These are phyloP conservation scores for Microdochium trichocladiopsis DNA, from an alignment of 2,329 filamentous ascomycete species.

Conservation along the genomic window DNA sequence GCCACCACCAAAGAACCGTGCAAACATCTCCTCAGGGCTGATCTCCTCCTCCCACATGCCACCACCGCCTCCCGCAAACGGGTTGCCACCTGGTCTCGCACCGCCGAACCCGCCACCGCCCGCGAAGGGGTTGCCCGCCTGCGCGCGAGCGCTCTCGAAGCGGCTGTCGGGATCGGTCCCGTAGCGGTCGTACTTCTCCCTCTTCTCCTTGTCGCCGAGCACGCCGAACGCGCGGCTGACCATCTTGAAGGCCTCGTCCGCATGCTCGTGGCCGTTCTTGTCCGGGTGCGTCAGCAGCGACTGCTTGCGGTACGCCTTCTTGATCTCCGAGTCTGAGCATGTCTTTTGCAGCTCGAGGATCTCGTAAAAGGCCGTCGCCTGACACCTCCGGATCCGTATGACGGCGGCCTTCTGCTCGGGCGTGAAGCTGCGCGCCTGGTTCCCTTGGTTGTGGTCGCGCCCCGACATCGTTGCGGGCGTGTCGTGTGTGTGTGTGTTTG, in stretches of 20 bases:
- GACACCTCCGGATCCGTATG: constrained; percentile 77
- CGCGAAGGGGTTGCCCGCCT: constrained; percentile 50
- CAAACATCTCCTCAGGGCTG: constrained; percentile 93
- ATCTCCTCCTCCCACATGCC: constrained; percentile 85
- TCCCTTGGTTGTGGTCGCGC: constrained; percentile 67
- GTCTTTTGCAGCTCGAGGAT: constrained; percentile 71
- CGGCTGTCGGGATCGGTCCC: constrained; percentile 89
- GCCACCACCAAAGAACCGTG: constrained; percentile 86
- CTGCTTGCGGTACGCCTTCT: constrained; percentile 95
- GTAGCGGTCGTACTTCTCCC: constrained; percentile 77
- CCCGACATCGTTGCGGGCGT: constrained; percentile 45
- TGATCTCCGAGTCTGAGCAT: constrained; percentile 78
- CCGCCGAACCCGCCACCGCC: constrained; percentile 34
- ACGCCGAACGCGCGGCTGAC: constrained; percentile 90
- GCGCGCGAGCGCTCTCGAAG: constrained; percentile 59
- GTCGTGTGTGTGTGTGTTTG: constrained; percentile 24
- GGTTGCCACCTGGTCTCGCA: constrained; percentile 30
- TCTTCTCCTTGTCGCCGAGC: constrained; percentile 89
- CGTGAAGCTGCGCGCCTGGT: constrained; percentile 72
- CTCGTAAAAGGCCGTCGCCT: constrained; percentile 87
- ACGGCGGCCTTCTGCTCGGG: constrained; percentile 88
- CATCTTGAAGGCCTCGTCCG: constrained; percentile 98
- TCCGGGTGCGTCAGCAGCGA: constrained; percentile 94
- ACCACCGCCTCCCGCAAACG: constrained; percentile 36
- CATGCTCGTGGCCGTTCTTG: constrained; percentile 94